Evolutionary conservation across 1,139 yeast species (phyloP).

Genomic region (Dujonia santamariae): DNA sequence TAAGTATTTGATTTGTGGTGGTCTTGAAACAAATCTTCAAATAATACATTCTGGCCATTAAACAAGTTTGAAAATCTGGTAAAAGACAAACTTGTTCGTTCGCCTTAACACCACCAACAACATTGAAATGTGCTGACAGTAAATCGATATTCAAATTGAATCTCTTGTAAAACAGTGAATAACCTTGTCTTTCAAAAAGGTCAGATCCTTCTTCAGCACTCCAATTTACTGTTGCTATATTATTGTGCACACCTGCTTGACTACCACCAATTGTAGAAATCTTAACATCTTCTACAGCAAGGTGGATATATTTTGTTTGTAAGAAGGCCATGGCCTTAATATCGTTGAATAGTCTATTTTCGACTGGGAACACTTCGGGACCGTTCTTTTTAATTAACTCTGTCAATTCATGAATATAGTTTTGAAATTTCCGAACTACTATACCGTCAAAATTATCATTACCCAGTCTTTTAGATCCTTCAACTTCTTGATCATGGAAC

Average conservation of each 20-base stretch:
- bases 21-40: conserved; percentile 31
- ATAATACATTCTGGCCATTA: conserved; percentile 50
- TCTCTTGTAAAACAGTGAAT: conserved; percentile 1
- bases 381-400: conserved; percentile 33
- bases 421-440: conserved; percentile 29
- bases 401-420: conserved; percentile 26
- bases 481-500: conserved; percentile 25
- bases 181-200: neutral
- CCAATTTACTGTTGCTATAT: conserved; percentile 6
- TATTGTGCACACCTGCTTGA: conserved; percentile 2
- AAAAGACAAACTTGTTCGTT: conserved; percentile 27
- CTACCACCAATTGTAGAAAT: neutral
- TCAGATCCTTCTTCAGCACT: conserved; percentile 2
- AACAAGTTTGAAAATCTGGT: conserved; percentile 58
- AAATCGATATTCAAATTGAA: conserved; percentile 18
- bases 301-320: conserved; percentile 30
- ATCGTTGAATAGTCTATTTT: conserved; percentile 34
- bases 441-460: conserved; percentile 29
- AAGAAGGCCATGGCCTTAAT: conserved; percentile 35
- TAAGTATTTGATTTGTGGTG: conserved; percentile 28
- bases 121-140: conserved; percentile 24
- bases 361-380: conserved; percentile 33
- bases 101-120: conserved; percentile 11
- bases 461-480: conserved; percentile 21
- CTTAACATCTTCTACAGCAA: conserved; percentile 10